Percentiles rank a stretch among this genome's conserved stretches.
phyloP scores from a whole-genome alignment of 2,329 filamentous ascomycete species.

The Ophioceras dolichostomum region DNA sequence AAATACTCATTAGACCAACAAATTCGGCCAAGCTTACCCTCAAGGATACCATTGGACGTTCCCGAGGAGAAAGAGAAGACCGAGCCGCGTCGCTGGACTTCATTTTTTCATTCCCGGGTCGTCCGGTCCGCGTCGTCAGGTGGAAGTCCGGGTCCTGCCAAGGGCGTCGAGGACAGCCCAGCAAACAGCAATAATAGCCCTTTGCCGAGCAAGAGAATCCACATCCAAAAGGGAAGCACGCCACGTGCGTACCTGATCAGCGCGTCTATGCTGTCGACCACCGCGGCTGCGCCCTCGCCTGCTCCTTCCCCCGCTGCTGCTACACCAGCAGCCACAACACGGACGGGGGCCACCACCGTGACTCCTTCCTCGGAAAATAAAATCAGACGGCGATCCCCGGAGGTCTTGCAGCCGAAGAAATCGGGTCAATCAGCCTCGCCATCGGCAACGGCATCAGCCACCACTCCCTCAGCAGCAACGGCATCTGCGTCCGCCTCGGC shows the following conservation, averaged over 20 bases:
- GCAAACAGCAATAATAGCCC: constrained; percentile 19
- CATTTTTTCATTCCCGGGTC: constrained; percentile 40
- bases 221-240: constrained; percentile 11
- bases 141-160: constrained; percentile 13
- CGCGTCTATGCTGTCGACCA: constrained; percentile 12
- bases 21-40: constrained; percentile 10
- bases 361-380: no score
- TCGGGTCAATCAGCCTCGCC: no score
- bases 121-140: constrained; percentile 15
- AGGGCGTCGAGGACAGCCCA: no score
- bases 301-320: constrained; percentile 4
- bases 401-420: neutral
- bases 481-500: constrained; percentile 6
- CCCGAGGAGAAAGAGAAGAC: constrained; percentile 3
- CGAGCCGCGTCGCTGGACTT: constrained; percentile 31
- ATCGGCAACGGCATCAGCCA: neutral
- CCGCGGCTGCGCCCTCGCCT: constrained; percentile 1
- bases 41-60: constrained; percentile 4
- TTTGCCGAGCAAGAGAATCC: constrained; percentile 18
- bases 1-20: constrained; percentile 22
- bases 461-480: constrained; percentile 5
- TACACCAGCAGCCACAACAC: neutral
- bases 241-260: constrained; percentile 23
- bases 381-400: no score
- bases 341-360: no score